Conservation (phyloP, 768 basidiomycete genomes). For the Porphyrellus cyaneotinctus region DNA sequence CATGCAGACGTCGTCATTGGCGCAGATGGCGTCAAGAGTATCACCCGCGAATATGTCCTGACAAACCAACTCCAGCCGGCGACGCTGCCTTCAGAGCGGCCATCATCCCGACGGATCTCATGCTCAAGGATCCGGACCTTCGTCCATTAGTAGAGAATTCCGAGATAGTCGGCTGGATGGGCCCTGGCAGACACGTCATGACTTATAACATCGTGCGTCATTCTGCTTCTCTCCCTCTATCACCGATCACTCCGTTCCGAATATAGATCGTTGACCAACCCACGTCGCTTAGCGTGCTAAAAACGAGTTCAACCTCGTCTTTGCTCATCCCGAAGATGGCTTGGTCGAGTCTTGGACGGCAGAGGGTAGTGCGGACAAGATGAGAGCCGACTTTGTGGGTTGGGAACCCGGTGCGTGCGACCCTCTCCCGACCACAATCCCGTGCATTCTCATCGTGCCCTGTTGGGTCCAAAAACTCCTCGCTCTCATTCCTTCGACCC, state of each 20-base stretch:
- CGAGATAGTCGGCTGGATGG: constrained; percentile 60
- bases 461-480: constrained; percentile 45
- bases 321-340: constrained; percentile 38
- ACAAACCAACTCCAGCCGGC: constrained; percentile 50
- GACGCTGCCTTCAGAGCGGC: constrained; percentile 64
- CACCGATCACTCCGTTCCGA: too few species aligned
- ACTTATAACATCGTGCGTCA: constrained; percentile 41
- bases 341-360: constrained; percentile 44
- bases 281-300: constrained; percentile 28
- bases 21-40: constrained; percentile 53
- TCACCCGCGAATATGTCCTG: constrained; percentile 46
- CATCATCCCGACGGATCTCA: constrained; percentile 40
- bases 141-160: constrained; percentile 45
- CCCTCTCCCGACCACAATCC: background rate
- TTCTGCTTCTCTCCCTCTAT: background rate
- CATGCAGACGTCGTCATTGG: constrained; percentile 44
- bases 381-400: constrained; percentile 42
- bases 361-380: constrained; percentile 41
- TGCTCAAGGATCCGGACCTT: constrained; percentile 52
- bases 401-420: constrained; percentile 46
- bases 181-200: constrained; percentile 45
- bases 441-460: constrained; percentile 2
- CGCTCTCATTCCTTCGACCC: constrained; percentile 40
- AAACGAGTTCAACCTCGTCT: constrained; percentile 44
- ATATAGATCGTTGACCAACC: background rate